Conservation (phyloP, 257 asterid species). For the Linaria vulgaris region DNA sequence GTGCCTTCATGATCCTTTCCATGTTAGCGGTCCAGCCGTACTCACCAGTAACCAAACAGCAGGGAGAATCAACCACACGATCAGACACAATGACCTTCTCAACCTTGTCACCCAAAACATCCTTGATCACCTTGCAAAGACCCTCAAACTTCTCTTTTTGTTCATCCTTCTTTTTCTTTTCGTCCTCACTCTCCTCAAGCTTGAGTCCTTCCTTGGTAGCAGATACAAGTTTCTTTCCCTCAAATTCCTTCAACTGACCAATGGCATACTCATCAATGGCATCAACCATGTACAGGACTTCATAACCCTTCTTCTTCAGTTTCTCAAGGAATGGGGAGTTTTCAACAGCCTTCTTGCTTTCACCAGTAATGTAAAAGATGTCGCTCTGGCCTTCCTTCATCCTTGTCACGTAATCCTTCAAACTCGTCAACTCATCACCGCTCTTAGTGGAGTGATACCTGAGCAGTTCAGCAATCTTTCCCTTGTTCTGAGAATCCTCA, state of each 20-base stretch:
- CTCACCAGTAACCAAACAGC: slow-evolving; percentile 68
- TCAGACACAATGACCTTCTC: slow-evolving; percentile 66
- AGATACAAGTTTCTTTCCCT: slow-evolving; percentile 63
- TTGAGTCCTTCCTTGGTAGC: slow-evolving; percentile 69
- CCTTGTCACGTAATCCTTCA: slow-evolving; percentile 71
- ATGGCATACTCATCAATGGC: slow-evolving; percentile 62
- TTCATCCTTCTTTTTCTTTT: slow-evolving; percentile 51
- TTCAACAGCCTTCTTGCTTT: slow-evolving; percentile 73
- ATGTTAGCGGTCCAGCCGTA: slow-evolving; percentile 72
- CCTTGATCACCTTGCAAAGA: slow-evolving; percentile 60
- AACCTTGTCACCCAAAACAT: slow-evolving; percentile 62
- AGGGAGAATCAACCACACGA: slow-evolving; percentile 64
- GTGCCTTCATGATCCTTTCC: slow-evolving; percentile 74
- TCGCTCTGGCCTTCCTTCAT: slow-evolving; percentile 69
- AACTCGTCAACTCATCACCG: slow-evolving; percentile 62
- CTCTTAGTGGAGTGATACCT: slow-evolving; percentile 63
- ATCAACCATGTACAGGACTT: slow-evolving; percentile 66
- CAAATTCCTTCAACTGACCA: slow-evolving; percentile 63
- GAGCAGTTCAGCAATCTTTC: slow-evolving; percentile 52
- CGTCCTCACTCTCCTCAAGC: slow-evolving; percentile 65
- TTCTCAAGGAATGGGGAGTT: slow-evolving; percentile 72
- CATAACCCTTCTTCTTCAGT: slow-evolving; percentile 65
- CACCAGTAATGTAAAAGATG: slow-evolving; percentile 61
- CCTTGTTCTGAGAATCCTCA: slow-evolving; percentile 57
- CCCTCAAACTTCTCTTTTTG: slow-evolving; percentile 53